Evolutionary conservation across 768 basidiomycete species (phyloP), one percentile per base, ranked within the genome.

Genomic region (Leccinum imitatum): DNA sequence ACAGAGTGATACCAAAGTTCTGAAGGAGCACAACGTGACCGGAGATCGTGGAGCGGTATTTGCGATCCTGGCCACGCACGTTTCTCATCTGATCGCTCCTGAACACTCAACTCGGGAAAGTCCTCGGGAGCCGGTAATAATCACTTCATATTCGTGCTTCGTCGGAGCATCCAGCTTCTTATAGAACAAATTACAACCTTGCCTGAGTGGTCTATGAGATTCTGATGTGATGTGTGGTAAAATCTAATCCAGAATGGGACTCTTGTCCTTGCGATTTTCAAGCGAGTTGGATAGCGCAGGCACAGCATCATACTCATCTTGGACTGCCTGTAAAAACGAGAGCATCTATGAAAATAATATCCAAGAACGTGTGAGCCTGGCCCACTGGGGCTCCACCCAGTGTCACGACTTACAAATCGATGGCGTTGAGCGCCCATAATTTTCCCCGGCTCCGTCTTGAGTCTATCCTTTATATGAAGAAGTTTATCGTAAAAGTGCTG

Each of bases 401-500:
- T 25, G 6, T 25, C 14, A n/a, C 44, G 7, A 72, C 82, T 60
- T 63, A 93, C 93, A 54, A 88, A 76, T 65, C 83, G 75, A 69
- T 95, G 93, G 64, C 93, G 78, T 64, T 81, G 85, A 60, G 81
- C 79, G 23, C 91, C 93, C 71, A 93, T 74, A 58, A 70, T 68
- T 67, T 81, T 87, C 4, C 91, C 94, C 3, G 80, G 80, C 9
- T 77, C 81, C 0, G 93, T 96, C 77, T 95, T 95, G 62, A 95
- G 83, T 61, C 84, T 78, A 50, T 84, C 84, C 44, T 77, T 79
- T 59, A 96, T 90, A 58, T 85, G 82, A 27, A 95, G 71, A 35
- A 96, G 80, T 73, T 95, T 96, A 66, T 93, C 91, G 64, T 93
- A 76, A 69, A 95, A 96, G 69, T 96, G 94, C 59, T 84, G 82